Conservation (phyloP, 257 asterid species). For the Nyctanthes arbortristis region DNA sequence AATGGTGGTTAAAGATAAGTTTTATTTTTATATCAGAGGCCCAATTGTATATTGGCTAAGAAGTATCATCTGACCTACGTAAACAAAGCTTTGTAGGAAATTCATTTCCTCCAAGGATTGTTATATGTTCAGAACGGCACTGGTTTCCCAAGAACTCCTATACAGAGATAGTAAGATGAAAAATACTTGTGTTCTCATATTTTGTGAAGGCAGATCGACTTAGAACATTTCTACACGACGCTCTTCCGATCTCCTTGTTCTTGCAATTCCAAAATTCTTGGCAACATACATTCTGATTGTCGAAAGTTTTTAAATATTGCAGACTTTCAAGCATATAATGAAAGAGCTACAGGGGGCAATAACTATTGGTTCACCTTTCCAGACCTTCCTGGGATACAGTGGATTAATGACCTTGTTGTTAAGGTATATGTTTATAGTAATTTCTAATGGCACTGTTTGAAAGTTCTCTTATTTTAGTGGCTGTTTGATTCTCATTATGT, state of each 20-base stretch:
- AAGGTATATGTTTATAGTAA: constrained; percentile 51
- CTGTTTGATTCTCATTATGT: too few species aligned
- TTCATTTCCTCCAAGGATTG: not conserved
- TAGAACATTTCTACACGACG: too few species aligned
- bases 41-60: not conserved
- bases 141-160: not conserved
- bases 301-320: constrained; percentile 31
- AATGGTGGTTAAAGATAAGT: too few species aligned
- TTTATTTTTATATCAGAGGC: not conserved
- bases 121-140: not conserved
- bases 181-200: not conserved
- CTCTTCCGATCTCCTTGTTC: not conserved
- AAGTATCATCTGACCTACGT: not conserved
- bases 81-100: not conserved
- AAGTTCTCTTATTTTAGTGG: not conserved
- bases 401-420: constrained; percentile 78
- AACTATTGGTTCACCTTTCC: constrained; percentile 92
- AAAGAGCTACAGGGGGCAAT: constrained; percentile 96
- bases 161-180: not conserved
- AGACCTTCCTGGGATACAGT: constrained; percentile 90
- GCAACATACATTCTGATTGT: constrained; percentile 2
- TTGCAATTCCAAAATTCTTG: constrained; percentile 2
- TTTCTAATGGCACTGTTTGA: too few species aligned
- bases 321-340: constrained; percentile 98
- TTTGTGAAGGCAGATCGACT: not conserved